Conservation (phyloP, 148 eudicot genomes). For the Rhododendron molle region DNA sequence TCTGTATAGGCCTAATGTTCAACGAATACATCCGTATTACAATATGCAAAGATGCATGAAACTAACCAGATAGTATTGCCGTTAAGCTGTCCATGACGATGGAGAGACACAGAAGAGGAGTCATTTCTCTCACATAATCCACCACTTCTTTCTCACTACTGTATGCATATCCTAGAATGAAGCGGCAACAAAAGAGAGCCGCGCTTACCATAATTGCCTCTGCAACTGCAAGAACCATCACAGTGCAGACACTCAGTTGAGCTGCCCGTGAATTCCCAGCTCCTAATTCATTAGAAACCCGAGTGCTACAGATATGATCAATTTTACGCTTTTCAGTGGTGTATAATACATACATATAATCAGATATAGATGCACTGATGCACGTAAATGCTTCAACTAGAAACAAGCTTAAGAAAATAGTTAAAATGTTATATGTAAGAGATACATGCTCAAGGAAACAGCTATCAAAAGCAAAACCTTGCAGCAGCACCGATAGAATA, state of each 20-base stretch:
- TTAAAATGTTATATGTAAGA: background rate
- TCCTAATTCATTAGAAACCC: no score
- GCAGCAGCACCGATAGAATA: constrained; percentile 38
- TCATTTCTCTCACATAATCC: constrained; percentile 22
- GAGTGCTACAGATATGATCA: no score
- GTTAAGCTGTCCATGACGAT: constrained; percentile 30
- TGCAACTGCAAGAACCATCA: background rate
- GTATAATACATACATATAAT: no score
- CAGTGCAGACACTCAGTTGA: no score
- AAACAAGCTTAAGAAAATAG: background rate
- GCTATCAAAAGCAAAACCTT: constrained; percentile 22
- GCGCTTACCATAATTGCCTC: constrained; percentile 21
- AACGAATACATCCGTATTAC: background rate
- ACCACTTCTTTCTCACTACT: constrained; percentile 33
- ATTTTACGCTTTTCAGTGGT: no score
- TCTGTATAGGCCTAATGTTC: background rate
- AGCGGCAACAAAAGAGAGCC: constrained; percentile 22
- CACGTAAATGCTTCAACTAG: background rate
- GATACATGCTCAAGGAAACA: background rate
- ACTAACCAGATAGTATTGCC: constrained; percentile 37
- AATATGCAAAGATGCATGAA: background rate
- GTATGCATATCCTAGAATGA: constrained; percentile 36
- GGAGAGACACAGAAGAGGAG: constrained; percentile 33
- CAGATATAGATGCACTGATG: background rate
- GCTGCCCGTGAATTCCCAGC: no score